phyloP scores from a whole-genome alignment of 2,329 filamentous ascomycete species.

The Cladosporium sp. region DNA sequence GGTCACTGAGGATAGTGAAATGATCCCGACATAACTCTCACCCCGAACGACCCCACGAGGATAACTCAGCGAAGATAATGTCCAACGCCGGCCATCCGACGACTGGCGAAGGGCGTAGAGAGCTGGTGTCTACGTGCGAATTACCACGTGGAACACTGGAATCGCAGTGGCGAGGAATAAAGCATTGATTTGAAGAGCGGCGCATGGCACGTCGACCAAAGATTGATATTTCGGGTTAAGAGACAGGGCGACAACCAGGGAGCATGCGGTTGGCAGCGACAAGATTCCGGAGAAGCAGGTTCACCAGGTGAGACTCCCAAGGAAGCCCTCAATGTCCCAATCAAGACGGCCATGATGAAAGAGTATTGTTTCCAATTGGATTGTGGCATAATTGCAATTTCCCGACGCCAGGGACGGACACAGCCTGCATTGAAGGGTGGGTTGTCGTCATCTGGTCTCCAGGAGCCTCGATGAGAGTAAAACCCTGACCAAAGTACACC shows the following conservation, averaged over 20 bases:
- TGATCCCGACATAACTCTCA: not conserved
- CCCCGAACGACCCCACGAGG: not conserved
- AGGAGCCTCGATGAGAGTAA: not conserved
- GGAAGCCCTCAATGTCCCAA: not conserved
- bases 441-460: not conserved
- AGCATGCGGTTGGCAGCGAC: too few relatives aligned
- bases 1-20: not conserved
- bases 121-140: not conserved
- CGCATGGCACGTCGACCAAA: too few relatives aligned
- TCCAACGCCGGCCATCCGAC: not conserved
- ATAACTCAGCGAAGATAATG: not conserved
- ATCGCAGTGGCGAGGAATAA: too few relatives aligned
- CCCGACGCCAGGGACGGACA: not conserved
- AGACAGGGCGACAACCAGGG: too few relatives aligned
- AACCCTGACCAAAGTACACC: not conserved
- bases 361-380: too few relatives aligned
- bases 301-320: too few relatives aligned
- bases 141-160: too few relatives aligned
- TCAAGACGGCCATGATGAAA: not conserved
- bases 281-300: too few relatives aligned
- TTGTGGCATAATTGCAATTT: not conserved
- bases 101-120: not conserved
- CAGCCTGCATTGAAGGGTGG: not conserved
- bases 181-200: too few relatives aligned
- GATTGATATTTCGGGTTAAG: too few relatives aligned